Conservation (phyloP, 2,329 filamentous ascomycete species). For the Xylaria sp. region DNA sequence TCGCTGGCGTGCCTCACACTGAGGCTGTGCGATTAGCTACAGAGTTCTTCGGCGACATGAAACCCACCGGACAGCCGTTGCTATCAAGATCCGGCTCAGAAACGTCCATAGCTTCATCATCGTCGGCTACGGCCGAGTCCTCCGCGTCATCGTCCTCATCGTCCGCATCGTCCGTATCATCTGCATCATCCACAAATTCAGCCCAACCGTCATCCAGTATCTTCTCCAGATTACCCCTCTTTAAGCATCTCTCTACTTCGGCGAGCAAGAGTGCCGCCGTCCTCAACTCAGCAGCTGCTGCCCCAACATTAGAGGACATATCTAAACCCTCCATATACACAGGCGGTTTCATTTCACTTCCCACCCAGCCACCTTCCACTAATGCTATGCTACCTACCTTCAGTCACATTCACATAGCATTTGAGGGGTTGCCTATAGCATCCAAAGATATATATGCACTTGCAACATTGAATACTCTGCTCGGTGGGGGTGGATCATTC, state of each 20-base stretch:
- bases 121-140: constrained; percentile 50
- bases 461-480: constrained; percentile 92
- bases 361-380: constrained; percentile 78
- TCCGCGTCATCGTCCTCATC: constrained; percentile 51
- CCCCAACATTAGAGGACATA: constrained; percentile 65
- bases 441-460: constrained; percentile 96
- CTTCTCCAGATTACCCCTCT: constrained; percentile 86
- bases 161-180: constrained; percentile 46
- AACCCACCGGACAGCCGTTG: constrained; percentile 60
- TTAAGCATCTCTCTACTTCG: constrained; percentile 88
- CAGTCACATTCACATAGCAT: constrained; percentile 94
- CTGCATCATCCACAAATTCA: constrained; percentile 49
- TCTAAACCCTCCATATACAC: constrained; percentile 82
- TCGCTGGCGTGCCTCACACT: constrained; percentile 87
- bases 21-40: constrained; percentile 83
- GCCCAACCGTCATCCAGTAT: constrained; percentile 69
- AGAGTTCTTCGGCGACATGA: constrained; percentile 93
- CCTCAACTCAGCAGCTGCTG: constrained; percentile 56
- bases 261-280: constrained; percentile 71
- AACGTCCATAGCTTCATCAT: constrained; percentile 60
- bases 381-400: constrained; percentile 83
- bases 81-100: constrained; percentile 69
- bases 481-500: constrained; percentile 96
- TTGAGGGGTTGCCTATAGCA: constrained; percentile 91
- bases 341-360: constrained; percentile 89